These are phyloP conservation scores for Cryptosporidium viatorum DNA, from an alignment of 169 alveolate genomes.

Conservation along the genomic window DNA sequence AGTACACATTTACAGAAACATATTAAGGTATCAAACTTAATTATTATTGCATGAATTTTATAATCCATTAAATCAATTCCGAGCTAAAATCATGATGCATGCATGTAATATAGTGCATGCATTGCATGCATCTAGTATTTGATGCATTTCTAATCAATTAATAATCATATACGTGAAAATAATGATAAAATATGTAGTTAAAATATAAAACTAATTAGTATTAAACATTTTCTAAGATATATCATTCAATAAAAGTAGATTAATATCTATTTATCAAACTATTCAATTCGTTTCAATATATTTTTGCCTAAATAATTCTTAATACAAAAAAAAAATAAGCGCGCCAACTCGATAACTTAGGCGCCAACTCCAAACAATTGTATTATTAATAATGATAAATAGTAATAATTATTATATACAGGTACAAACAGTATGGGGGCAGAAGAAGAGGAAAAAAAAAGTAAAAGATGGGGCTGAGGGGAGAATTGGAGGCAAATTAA, in stretches of 20 bases:
- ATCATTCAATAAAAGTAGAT: too few relatives aligned
- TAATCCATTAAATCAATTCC: neutral
- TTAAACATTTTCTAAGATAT: neutral
- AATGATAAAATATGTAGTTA: neutral
- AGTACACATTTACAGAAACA: neutral
- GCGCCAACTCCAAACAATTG: neutral
- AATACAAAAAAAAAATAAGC: neutral
- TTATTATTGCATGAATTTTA: neutral
- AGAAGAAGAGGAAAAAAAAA: neutral
- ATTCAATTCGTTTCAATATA: too few relatives aligned
- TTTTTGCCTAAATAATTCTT: too few relatives aligned
- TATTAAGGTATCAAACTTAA: neutral
- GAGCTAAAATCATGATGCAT: neutral
- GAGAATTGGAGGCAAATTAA: neutral
- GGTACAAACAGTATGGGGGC: constrained; percentile 3
- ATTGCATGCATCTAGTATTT: neutral
- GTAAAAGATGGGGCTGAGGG: neutral
- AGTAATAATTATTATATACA: neutral
- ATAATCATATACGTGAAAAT: neutral
- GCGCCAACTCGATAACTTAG: neutral
- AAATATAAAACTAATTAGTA: neutral
- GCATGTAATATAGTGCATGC: neutral
- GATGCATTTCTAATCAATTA: neutral
- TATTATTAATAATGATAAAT: too few relatives aligned
- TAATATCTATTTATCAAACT: too few relatives aligned